Evolutionary conservation across 75 land plant genomes (phyloP).

Genomic region (Adiantum capillusveneris): DNA sequence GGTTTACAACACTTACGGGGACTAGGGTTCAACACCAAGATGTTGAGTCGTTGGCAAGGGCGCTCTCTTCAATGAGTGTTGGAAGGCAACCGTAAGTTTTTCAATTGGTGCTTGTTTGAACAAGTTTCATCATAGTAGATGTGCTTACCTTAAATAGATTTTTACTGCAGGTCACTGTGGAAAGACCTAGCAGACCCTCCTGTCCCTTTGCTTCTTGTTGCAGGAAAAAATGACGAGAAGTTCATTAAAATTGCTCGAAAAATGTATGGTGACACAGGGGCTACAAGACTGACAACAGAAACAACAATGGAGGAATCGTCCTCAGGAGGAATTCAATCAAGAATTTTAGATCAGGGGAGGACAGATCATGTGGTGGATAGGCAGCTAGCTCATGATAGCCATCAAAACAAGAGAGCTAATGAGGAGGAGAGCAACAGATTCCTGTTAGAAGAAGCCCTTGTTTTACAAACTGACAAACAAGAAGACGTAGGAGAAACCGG

Average conservation of each 20-base stretch:
- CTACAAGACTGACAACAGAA: background rate
- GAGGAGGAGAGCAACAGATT: conserved; percentile 3
- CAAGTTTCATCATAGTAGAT: background rate
- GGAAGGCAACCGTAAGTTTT: conserved; percentile 80
- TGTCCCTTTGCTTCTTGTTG: conserved; percentile 56
- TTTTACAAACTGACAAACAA: background rate
- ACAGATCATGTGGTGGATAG: background rate
- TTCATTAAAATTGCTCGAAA: conserved; percentile 54
- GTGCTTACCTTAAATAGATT: no score
- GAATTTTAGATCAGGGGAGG: background rate
- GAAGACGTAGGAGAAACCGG: background rate
- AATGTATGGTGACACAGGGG: conserved; percentile 26
- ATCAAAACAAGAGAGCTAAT: background rate
- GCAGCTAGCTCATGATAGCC: background rate
- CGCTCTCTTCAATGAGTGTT: conserved; percentile 48
- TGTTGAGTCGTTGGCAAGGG: conserved; percentile 37
- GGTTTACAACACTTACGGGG: conserved; percentile 32
- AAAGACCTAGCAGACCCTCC: conserved; percentile 39
- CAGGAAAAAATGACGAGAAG: conserved; percentile 69
- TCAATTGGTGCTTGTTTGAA: background rate
- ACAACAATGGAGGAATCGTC: background rate
- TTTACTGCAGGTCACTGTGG: conserved; percentile 74
- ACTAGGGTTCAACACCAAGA: conserved; percentile 48
- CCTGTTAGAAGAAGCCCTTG: background rate
- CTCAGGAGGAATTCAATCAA: background rate